Evolutionary conservation across 2,329 filamentous ascomycete genomes (phyloP), one percentile per base, ranked within the genome.

Genomic region (Clonostachys chloroleuca): DNA sequence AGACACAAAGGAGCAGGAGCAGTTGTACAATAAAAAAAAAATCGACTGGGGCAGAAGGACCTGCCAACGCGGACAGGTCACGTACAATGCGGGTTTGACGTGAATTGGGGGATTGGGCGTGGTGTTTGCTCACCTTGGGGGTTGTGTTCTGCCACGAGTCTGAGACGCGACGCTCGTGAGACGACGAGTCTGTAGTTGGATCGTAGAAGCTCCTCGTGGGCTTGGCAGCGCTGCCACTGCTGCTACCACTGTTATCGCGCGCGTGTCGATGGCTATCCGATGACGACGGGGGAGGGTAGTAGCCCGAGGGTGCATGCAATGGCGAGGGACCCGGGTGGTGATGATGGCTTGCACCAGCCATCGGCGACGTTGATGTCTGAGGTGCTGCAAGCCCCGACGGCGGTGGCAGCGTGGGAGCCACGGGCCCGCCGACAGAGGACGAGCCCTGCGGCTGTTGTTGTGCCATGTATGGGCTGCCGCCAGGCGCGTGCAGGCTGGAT

Each of bases 151-250:
- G 70, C 71, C 73, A 75, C 56, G 71, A 68, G 57, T 77, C 74
- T 49, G 70, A 73, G 54, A 70, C 61, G 51, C 64, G 66, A 56
- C 70, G 73, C 58, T 74, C 72, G 51, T 66, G 69, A 43, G 68
- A 71, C 50, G 68, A 70, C 14, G 17, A n/a, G 63, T 80, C 76
- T 40, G 72, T 75, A 40, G 72, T 72, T 14, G 75, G 75, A 55
- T 80, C 76, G 65, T 80, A 80, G 63, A 75, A 77, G 60, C 17
- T 18, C 36, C 20, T 17, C 42, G 35, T 36, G 33, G 40, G 13
- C 16, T 39, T 12, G 40, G 30, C 46, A 30, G 24, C 24, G 9
- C 24, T 30, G 24, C 24, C 24, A 30, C 24, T 30, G 24, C 24
- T 30, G 16, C 17, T 30, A 24, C 16, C 34, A 46, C 69, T 68